Evolutionary conservation across 2,329 filamentous ascomycete genomes (phyloP), one percentile per base, ranked within the genome.

Genomic region (Grosmannia huntii): DNA sequence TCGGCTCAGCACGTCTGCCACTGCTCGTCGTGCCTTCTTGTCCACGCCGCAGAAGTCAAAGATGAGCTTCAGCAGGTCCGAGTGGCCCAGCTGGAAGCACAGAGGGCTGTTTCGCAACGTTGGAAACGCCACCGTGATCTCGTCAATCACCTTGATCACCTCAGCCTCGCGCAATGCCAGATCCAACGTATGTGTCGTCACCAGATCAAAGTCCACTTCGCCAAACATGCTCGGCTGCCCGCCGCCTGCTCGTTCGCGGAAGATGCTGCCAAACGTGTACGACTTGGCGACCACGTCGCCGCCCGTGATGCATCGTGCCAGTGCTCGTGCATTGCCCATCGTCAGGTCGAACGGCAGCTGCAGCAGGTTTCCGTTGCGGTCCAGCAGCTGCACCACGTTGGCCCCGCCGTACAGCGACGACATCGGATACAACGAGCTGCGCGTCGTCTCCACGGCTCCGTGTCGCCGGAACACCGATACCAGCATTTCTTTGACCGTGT

Each of bases 331-430:
- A 68, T 95, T 85, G 1, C 92, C 90, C 62, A 97, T 78, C 2
- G 90, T 96, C 25, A 97, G 75, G 69, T 99, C 94, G 66, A 89
- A 96, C 0, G 94, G 94, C n/a, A 99, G 74, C 68, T 99, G 94
- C 9, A 97, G 76, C 1, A 96, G 77, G n/a, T 87, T 92, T 2
- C 92, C 94, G 61, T 85, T 88, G 1, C 84, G 78, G 68, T 96
- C 90, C 28, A 99, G 76, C 16, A 97, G 72, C 61, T 89, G 86
- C 19, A 95, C 87, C 16, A 87, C 85, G 64, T 88, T 88, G 55
- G 79, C 68, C 71, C 78, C 75, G 71, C 79, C 75, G 67, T 96
- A 96, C 67, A 92, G 85, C 11, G 81, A 77, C 0, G 91, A 95
- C 51, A 86, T 81, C 1, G 94, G 94, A 62, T 97, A 90, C 4